Conservation (phyloP, 2,329 filamentous ascomycete species). For the Hansfordia pulvinata region DNA sequence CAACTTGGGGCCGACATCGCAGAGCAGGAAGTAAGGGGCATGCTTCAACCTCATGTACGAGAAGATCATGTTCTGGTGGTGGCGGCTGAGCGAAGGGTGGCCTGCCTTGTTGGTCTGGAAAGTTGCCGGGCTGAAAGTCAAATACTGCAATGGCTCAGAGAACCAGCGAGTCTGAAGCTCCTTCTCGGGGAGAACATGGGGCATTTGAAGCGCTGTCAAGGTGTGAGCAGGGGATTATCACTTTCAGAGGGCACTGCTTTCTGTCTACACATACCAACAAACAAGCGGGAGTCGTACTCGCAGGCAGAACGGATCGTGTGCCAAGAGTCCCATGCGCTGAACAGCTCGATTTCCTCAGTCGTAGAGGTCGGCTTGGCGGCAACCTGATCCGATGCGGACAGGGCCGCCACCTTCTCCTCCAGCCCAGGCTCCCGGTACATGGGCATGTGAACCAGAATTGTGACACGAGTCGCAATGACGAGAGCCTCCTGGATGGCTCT, state of each 20-base stretch:
- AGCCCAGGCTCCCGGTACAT: constrained; percentile 63
- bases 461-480: constrained; percentile 59
- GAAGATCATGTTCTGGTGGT: constrained; percentile 48
- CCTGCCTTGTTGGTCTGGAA: constrained; percentile 50
- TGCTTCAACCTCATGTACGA: constrained; percentile 52
- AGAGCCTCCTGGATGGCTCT: constrained; percentile 74
- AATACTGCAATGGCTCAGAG: constrained; percentile 50
- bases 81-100: constrained; percentile 44
- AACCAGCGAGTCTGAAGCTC: constrained; percentile 56
- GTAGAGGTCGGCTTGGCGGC: constrained; percentile 12
- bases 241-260: no score
- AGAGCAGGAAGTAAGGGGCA: constrained; percentile 49
- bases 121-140: constrained; percentile 36
- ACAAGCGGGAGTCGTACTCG: constrained; percentile 70
- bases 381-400: constrained; percentile 29
- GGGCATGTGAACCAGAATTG: constrained; percentile 67
- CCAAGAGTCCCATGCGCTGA: constrained; percentile 88
- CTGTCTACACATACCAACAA: constrained; percentile 63
- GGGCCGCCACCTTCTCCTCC: constrained; percentile 35
- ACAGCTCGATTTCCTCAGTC: constrained; percentile 47
- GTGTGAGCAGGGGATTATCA: no score
- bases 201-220: constrained; percentile 38
- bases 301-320: constrained; percentile 74
- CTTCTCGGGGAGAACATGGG: constrained; percentile 42
- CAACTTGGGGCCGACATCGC: constrained; percentile 40